A percentile compares a stretch with the other conserved stretches of the same genome.
Conservation (phyloP, 2,329 filamentous ascomycete species). For the Zymoseptoria ardabiliae region DNA sequence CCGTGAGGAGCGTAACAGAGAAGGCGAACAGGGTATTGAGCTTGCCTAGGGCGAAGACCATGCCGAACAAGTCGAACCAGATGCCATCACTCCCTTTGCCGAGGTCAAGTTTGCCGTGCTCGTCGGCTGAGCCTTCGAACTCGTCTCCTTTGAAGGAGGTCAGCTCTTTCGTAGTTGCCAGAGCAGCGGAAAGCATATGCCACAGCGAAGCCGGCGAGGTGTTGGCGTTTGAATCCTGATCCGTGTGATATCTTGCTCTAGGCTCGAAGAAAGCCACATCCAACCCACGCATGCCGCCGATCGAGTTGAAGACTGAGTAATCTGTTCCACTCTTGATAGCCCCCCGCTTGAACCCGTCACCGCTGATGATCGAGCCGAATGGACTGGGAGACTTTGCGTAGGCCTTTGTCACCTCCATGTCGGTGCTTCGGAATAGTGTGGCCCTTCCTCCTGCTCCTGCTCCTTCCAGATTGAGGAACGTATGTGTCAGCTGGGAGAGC, state of each 20-base stretch:
- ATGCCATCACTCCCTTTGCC: constrained; percentile 58
- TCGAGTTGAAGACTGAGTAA: constrained; percentile 72
- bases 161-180: constrained; percentile 66
- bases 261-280: constrained; percentile 90
- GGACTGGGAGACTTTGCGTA: constrained; percentile 68
- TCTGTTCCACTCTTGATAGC: constrained; percentile 82
- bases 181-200: constrained; percentile 87
- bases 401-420: constrained; percentile 73
- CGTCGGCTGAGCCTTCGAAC: constrained; percentile 55
- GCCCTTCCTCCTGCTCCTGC: constrained; percentile 87
- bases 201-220: constrained; percentile 66
- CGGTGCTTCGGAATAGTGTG: constrained; percentile 78
- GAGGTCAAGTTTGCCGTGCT: constrained; percentile 55
- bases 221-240: constrained; percentile 77
- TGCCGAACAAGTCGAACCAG: constrained; percentile 91
- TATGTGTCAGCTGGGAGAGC: constrained; percentile 69
- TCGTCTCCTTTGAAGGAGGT: constrained; percentile 59
- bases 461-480: constrained; percentile 91
- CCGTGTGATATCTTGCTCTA: constrained; percentile 80
- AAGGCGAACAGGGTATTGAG: constrained; percentile 81
- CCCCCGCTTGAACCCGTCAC: constrained; percentile 74
- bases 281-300: constrained; percentile 74
- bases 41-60: constrained; percentile 67
- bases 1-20: constrained; percentile 74
- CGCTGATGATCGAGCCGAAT: constrained; percentile 74